Evolutionary conservation across 768 basidiomycete species (phyloP).

Genomic region (Hypholoma sublateritium): DNA sequence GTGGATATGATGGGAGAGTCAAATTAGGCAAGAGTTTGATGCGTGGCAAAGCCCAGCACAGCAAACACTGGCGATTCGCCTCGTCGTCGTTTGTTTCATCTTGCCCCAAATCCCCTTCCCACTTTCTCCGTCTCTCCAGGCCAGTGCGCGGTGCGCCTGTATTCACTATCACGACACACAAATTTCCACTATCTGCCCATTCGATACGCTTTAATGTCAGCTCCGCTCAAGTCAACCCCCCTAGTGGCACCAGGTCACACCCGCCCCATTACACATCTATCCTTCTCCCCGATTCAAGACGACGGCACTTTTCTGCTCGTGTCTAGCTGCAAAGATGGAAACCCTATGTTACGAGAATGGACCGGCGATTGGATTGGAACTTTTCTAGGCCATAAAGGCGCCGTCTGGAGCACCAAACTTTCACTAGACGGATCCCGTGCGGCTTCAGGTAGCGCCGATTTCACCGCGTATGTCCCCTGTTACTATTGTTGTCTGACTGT

Average conservation of each 20-base stretch:
- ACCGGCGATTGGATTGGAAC: constrained; percentile 99
- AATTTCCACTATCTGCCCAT: constrained; percentile 15
- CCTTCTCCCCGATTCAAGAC: constrained; percentile 83
- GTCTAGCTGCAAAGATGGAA: constrained; percentile 98
- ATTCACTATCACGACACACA: constrained; percentile 41
- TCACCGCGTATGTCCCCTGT: constrained; percentile 79
- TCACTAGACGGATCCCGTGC: constrained; percentile 84
- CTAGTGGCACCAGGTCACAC: constrained; percentile 87
- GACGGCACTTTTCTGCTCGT: constrained; percentile 89
- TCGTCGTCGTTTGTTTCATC: constrained; percentile 7
- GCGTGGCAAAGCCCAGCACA: constrained; percentile 20
- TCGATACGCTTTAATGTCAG: constrained; percentile 52
- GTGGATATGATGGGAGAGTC: neutral
- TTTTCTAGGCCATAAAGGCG: constrained; percentile 88
- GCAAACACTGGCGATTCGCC: constrained; percentile 15
- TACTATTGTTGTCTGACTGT: neutral
- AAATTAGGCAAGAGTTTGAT: constrained; percentile 16
- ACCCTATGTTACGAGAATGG: constrained; percentile 96
- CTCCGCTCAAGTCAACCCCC: constrained; percentile 66
- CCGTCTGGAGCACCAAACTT: constrained; percentile 96
- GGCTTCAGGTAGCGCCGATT: constrained; percentile 93
- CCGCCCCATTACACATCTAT: constrained; percentile 88
- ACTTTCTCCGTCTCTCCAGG: constrained; percentile 24
- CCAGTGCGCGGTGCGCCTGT: constrained; percentile 57
- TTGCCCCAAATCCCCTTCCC: constrained; percentile 15